phyloP scores from a whole-genome alignment of 1,284 basidiomycete genomes.

The Apiotrichum mycotoxinovorans region DNA sequence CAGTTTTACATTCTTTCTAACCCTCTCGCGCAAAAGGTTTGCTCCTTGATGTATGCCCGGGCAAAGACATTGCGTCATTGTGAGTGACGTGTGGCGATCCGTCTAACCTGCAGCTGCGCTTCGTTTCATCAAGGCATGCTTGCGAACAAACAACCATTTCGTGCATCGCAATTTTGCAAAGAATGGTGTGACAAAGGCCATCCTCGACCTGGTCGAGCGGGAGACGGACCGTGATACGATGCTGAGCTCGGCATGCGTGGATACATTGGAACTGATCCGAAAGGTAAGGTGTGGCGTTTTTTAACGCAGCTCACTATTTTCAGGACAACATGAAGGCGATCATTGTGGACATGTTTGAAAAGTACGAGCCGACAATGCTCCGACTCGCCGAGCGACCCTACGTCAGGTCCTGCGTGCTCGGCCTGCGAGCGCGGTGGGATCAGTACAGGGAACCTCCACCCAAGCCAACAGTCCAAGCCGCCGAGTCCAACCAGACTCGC shows the following conservation, averaged over 20 bases:
- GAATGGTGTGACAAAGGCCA: constrained; percentile 74
- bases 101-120: constrained; percentile 61
- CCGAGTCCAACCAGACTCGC: constrained; percentile 54
- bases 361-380: constrained; percentile 65
- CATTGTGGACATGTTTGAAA: constrained; percentile 78
- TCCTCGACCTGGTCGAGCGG: constrained; percentile 73
- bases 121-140: constrained; percentile 81
- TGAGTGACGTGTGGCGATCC: constrained; percentile 44
- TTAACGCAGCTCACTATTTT: constrained; percentile 5
- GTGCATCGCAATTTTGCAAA: constrained; percentile 80
- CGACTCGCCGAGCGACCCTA: constrained; percentile 57
- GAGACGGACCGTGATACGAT: constrained; percentile 88
- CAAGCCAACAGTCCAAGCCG: constrained; percentile 50
- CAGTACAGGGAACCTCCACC: constrained; percentile 84
- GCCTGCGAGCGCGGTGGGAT: constrained; percentile 77
- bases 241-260: constrained; percentile 87
- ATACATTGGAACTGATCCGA: constrained; percentile 87
- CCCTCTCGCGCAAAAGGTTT: constrained; percentile 67
- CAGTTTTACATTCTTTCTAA: constrained; percentile 85
- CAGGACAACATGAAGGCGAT: constrained; percentile 84
- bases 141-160: constrained; percentile 82
- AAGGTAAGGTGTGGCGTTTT: constrained; percentile 57
- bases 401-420: constrained; percentile 38
- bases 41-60: constrained; percentile 70
- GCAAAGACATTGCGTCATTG: constrained; percentile 90